Conservation (phyloP, 352 stramenopile genomes). For the Phytopythium chamaehyphon region DNA sequence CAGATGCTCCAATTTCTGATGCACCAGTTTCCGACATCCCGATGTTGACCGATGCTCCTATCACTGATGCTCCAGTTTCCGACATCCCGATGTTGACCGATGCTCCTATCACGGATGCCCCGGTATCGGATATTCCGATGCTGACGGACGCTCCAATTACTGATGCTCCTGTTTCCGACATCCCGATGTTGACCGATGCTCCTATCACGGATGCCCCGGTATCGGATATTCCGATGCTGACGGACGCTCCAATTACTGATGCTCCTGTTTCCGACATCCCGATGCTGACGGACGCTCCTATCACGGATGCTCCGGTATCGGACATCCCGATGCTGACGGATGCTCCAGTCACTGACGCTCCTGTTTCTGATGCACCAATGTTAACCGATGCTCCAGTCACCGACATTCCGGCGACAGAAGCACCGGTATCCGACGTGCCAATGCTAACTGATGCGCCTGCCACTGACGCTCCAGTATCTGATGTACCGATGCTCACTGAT, state of each 20-base stretch:
- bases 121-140: neutral
- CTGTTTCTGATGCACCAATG: slow-evolving; percentile 7
- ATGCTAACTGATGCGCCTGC: neutral
- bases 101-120: neutral
- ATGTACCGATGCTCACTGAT: slow-evolving; percentile 4
- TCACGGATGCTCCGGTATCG: slow-evolving; percentile 6
- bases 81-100: neutral
- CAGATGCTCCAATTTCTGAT: neutral
- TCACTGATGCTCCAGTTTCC: neutral
- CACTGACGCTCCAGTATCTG: neutral
- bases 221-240: neutral
- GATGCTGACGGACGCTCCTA: neutral
- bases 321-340: slow-evolving; percentile 4
- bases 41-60: neutral
- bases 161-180: neutral
- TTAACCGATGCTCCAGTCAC: neutral
- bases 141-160: neutral
- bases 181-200: neutral
- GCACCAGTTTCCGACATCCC: neutral
- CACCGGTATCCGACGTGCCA: neutral
- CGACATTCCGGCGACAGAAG: too few species aligned
- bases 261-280: neutral
- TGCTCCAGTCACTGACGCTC: neutral
- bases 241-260: neutral
- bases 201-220: neutral